phyloP scores from a whole-genome alignment of 2,329 filamentous ascomycete genomes.

The Fusarium floridanum region DNA sequence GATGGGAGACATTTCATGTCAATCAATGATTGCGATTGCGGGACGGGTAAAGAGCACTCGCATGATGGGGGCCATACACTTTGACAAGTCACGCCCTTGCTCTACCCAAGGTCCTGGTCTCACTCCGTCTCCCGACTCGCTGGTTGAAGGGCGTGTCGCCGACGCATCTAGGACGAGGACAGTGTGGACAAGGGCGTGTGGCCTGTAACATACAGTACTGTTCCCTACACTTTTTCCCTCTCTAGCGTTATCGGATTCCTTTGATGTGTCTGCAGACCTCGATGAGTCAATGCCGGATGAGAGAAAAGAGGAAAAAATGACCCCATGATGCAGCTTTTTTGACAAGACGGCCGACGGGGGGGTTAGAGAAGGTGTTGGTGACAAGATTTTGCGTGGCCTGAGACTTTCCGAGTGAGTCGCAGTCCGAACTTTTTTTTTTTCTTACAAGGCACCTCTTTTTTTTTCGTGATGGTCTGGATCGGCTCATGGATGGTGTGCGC shows the following conservation, averaged over 20 bases:
- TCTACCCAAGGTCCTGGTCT: not conserved
- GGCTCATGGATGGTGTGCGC: conserved; percentile 6
- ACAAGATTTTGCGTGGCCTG: not conserved
- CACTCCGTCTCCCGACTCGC: conserved; percentile 9
- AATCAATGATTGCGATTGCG: conserved; percentile 18
- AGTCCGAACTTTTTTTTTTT: not conserved
- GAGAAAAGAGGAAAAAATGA: conserved; percentile 6
- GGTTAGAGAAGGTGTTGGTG: conserved; percentile 9
- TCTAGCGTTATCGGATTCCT: not conserved
- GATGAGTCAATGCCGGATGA: conserved; percentile 46
- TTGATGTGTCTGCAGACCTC: conserved; percentile 20
- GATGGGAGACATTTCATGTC: not conserved
- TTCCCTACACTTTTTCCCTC: not conserved
- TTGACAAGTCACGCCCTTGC: conserved; percentile 13
- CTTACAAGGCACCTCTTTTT: not conserved
- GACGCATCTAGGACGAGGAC: conserved; percentile 25
- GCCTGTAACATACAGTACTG: not conserved
- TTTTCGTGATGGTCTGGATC: conserved; percentile 7
- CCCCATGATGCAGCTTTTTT: conserved; percentile 37
- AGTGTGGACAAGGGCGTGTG: conserved; percentile 11
- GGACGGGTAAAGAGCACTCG: conserved; percentile 29
- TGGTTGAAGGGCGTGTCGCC: not conserved
- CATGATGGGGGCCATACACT: conserved; percentile 21
- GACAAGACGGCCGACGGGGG: conserved; percentile 18
- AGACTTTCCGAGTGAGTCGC: not conserved